Percentiles rank a stretch among this genome's conserved stretches.
phyloP scores from a whole-genome alignment of 306 rosid genomes.

The Prinsepia uniflora region DNA sequence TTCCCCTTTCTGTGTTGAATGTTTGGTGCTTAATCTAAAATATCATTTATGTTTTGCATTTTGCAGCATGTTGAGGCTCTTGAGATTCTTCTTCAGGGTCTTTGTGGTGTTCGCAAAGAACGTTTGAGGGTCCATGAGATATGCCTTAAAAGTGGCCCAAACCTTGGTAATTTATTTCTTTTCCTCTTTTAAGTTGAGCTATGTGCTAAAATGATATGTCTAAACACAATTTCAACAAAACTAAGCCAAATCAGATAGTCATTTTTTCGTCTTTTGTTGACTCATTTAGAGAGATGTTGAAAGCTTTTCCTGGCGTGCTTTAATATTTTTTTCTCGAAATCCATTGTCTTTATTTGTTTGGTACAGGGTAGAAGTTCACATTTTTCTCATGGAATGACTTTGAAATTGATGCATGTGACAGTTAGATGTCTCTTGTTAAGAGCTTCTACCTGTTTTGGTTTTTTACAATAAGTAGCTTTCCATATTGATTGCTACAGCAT shows the following conservation, averaged over 20 bases:
- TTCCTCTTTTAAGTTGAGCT: not conserved
- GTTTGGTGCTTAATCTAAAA: slow-evolving; percentile 12
- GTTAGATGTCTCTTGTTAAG: not conserved
- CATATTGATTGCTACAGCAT: not conserved
- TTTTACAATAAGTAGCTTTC: not conserved
- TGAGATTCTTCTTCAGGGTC: slow-evolving; percentile 96
- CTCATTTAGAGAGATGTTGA: not conserved
- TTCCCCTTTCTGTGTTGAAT: not conserved
- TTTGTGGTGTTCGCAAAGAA: slow-evolving; percentile 86
- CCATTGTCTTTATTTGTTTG: not conserved
- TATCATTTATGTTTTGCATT: slow-evolving; percentile 19
- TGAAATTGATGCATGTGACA: not conserved
- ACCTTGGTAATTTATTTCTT: slow-evolving; percentile 49
- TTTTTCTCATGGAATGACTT: not conserved
- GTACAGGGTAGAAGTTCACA: not conserved
- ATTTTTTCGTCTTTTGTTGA: no score
- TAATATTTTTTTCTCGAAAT: not conserved
- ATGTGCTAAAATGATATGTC: not conserved
- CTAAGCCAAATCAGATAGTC: not conserved
- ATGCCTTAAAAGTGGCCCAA: slow-evolving; percentile 82
- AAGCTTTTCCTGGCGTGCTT: not conserved
- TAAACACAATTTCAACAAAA: not conserved
- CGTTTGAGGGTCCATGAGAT: slow-evolving; percentile 80
- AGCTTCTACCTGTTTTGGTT: not conserved
- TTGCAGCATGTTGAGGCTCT: slow-evolving; percentile 95